These are phyloP conservation scores for Hydrangea macrophylla DNA, from an alignment of 148 eudicot species.

Conservation along the genomic window DNA sequence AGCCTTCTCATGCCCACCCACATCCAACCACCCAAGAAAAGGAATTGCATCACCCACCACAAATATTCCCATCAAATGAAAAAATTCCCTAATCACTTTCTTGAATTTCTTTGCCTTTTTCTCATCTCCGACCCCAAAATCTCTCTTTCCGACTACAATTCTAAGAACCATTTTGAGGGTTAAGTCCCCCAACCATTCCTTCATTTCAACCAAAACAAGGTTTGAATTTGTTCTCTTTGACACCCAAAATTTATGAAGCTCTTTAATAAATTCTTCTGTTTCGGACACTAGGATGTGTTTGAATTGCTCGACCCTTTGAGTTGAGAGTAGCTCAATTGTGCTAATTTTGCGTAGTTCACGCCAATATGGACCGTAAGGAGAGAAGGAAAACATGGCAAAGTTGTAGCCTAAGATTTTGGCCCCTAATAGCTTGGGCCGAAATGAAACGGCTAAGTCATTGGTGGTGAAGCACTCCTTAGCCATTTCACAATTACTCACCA, in stretches of 20 bases:
- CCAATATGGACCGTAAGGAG: neutral
- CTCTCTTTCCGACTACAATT: neutral
- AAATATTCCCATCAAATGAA: neutral
- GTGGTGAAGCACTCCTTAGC: conserved; percentile 4
- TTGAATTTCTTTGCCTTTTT: neutral
- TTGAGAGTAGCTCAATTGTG: conserved; percentile 2
- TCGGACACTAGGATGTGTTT: neutral
- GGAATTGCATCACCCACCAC: neutral
- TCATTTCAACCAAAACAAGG: neutral
- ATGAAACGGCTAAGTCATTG: neutral
- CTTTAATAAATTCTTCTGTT: neutral
- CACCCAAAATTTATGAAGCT: neutral
- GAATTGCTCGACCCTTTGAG: neutral
- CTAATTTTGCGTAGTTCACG: neutral
- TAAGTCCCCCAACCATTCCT: conserved; percentile 4
- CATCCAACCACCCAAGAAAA: conserved; percentile 16
- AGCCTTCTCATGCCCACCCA: conserved; percentile 19
- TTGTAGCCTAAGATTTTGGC: neutral
- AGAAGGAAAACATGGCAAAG: neutral
- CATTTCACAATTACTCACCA: conserved; percentile 6
- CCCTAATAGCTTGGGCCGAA: neutral
- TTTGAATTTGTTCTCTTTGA: neutral
- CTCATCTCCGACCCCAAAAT: neutral
- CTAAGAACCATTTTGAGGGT: neutral
- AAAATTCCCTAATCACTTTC: neutral